Conservation (phyloP, 2,329 filamentous ascomycete species). For the Geosmithia morbida region DNA sequence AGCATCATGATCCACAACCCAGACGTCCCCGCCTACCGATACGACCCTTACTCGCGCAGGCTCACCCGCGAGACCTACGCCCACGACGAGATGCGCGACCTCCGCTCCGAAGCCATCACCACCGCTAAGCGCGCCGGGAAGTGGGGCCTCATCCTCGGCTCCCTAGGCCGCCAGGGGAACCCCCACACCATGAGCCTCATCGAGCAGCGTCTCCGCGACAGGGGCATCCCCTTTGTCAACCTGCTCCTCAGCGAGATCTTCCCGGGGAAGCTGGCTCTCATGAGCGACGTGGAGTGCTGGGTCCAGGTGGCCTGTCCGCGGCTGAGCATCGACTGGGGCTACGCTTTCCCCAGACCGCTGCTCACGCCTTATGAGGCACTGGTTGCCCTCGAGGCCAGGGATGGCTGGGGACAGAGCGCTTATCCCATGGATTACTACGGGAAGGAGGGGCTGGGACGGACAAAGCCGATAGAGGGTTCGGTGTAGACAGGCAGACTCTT, state of each 20-base stretch:
- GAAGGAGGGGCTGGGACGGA: constrained; percentile 77
- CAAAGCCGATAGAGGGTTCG: constrained; percentile 29
- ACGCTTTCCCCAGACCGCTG: constrained; percentile 79
- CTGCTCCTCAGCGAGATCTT: constrained; percentile 90
- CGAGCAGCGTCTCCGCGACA: constrained; percentile 56
- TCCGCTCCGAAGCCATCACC: constrained; percentile 64
- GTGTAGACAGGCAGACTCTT: too few species aligned
- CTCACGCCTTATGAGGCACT: constrained; percentile 92
- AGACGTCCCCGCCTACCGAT: constrained; percentile 76
- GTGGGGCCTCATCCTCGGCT: constrained; percentile 91
- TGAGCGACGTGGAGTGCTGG: constrained; percentile 93
- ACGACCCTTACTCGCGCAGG: constrained; percentile 89
- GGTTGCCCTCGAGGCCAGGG: constrained; percentile 65
- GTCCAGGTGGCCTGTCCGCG: constrained; percentile 96
- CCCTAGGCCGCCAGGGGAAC: constrained; percentile 87
- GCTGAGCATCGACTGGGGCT: constrained; percentile 96
- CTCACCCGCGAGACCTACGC: constrained; percentile 86
- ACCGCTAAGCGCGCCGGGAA: constrained; percentile 65
- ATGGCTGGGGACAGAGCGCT: constrained; percentile 61
- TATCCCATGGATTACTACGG: constrained; percentile 99
- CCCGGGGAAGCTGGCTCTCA: constrained; percentile 84
- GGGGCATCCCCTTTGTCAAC: constrained; percentile 70
- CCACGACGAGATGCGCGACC: constrained; percentile 75
- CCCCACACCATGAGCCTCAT: constrained; percentile 83
- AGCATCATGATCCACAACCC: constrained; percentile 99